Evolutionary conservation across 1,139 yeast species (phyloP).

Genomic region (Scheffersomyces cryptocercus): DNA sequence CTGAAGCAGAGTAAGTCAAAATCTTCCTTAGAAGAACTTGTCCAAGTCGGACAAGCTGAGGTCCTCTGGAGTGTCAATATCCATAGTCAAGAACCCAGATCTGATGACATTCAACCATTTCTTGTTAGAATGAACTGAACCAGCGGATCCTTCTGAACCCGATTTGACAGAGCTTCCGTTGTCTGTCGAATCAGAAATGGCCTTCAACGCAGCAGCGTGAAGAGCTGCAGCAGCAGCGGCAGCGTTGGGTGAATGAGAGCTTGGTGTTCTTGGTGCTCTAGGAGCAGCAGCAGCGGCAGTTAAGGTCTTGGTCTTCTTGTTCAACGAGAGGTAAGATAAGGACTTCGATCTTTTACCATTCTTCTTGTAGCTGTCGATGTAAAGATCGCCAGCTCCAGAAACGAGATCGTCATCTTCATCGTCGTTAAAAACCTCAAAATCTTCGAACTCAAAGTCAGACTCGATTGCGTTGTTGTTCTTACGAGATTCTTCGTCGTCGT

Average conservation of each 20-base stretch:
- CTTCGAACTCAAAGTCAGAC: slow-evolving; percentile 40
- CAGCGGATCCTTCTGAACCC: slow-evolving; percentile 2
- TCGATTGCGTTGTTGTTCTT: slow-evolving; percentile 10
- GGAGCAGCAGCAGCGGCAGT: slow-evolving; percentile 89
- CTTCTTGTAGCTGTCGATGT: slow-evolving; percentile 32
- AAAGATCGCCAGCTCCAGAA: slow-evolving; percentile 15
- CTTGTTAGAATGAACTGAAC: slow-evolving; percentile 34
- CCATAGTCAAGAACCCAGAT: slow-evolving; percentile 73
- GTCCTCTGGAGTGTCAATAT: slow-evolving; percentile 77
- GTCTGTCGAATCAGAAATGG: slow-evolving; percentile 37
- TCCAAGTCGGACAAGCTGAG: slow-evolving; percentile 73
- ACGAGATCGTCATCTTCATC: slow-evolving; percentile 27
- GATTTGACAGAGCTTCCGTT: slow-evolving; percentile 15
- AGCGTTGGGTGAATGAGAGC: slow-evolving; percentile 59
- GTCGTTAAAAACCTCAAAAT: slow-evolving; percentile 47
- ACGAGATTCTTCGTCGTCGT: slow-evolving; percentile 7
- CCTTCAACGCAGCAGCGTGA: slow-evolving; percentile 68
- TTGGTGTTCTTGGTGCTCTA: slow-evolving; percentile 63
- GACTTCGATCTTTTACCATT: slow-evolving; percentile 64
- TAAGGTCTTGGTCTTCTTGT: slow-evolving; percentile 53
- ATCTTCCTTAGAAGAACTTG: slow-evolving; percentile 42
- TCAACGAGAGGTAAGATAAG: slow-evolving; percentile 51
- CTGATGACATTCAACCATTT: slow-evolving; percentile 73
- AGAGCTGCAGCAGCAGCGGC: slow-evolving; percentile 76
- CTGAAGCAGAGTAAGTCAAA: no score